Percentiles rank a stretch among this genome's conserved stretches.
Evolutionary conservation across 2,329 filamentous ascomycete genomes (phyloP).

Genomic region (Colletotrichum tanaceti): DNA sequence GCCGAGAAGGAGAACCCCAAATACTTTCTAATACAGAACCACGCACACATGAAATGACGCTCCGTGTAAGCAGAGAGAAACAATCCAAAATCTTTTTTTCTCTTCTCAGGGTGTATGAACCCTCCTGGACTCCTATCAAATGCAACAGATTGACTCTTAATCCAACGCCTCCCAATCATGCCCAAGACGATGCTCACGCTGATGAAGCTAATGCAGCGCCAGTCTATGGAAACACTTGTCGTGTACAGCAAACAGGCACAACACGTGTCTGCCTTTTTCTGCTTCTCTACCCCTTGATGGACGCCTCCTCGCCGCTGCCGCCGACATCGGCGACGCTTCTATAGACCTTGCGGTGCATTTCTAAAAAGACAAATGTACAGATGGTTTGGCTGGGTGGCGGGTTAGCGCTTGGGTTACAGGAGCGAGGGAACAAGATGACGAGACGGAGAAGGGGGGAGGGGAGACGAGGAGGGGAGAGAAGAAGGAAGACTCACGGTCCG

Average conservation of each 20-base stretch:
- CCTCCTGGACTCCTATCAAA: slow-evolving; percentile 36
- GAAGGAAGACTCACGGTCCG: slow-evolving; percentile 64
- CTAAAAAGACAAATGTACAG: slow-evolving; percentile 86
- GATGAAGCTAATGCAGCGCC: slow-evolving; percentile 20
- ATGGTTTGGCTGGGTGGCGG: slow-evolving; percentile 75
- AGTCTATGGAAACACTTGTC: slow-evolving; percentile 23
- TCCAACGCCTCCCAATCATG: slow-evolving; percentile 33
- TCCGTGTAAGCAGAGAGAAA: not conserved
- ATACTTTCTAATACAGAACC: slow-evolving; percentile 8
- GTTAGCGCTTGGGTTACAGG: not conserved
- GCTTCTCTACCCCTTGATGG: slow-evolving; percentile 14
- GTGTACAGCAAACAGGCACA: slow-evolving; percentile 16
- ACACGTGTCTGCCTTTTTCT: not conserved
- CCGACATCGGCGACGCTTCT: slow-evolving; percentile 62
- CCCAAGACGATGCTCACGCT: slow-evolving; percentile 12
- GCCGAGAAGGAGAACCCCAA: not conserved
- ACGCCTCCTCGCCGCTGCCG: slow-evolving; percentile 45
- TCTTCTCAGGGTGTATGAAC: slow-evolving; percentile 23
- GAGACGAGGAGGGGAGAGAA: not conserved
- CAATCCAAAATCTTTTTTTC: not conserved
- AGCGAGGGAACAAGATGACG: not conserved
- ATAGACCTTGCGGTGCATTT: slow-evolving; percentile 86
- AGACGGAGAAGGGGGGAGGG: not conserved
- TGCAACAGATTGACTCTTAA: slow-evolving; percentile 33
- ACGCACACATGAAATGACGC: not conserved